These are phyloP conservation scores for Chaetomiaceae sp. DNA, from an alignment of 2,329 filamentous ascomycete species.

Conservation along the genomic window DNA sequence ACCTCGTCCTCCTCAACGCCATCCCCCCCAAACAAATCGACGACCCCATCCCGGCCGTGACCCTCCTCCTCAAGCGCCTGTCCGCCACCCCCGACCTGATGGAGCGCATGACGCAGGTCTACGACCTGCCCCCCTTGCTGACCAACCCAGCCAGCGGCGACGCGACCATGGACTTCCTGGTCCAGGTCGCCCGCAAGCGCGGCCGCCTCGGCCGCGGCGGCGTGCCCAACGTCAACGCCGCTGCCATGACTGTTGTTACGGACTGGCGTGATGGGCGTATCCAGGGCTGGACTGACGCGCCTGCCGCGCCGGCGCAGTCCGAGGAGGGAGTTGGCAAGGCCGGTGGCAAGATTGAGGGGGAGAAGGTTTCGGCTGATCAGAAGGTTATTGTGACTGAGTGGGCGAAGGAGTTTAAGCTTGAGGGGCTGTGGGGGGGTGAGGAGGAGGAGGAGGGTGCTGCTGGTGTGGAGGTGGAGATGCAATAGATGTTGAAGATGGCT, in stretches of 20 bases:
- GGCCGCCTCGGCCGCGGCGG: conserved; percentile 85
- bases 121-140: conserved; percentile 77
- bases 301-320: conserved; percentile 30
- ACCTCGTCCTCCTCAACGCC: conserved; percentile 83
- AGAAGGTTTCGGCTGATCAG: conserved; percentile 56
- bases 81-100: conserved; percentile 68
- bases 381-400: conserved; percentile 88
- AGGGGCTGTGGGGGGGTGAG: conserved; percentile 80
- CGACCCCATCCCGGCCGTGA: conserved; percentile 84
- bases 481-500: conserved; percentile 32
- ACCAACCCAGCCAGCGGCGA: conserved; percentile 63
- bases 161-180: conserved; percentile 80
- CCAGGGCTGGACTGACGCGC: conserved; percentile 83
- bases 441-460: conserved; percentile 28
- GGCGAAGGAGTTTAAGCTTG: conserved; percentile 92
- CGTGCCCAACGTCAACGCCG: conserved; percentile 79
- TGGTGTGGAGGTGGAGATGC: conserved; percentile 44
- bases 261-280: conserved; percentile 96
- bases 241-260: conserved; percentile 89
- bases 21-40: conserved; percentile 91
- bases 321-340: conserved; percentile 30
- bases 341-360: conserved; percentile 33
- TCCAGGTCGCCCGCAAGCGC: conserved; percentile 91
- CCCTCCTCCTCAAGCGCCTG: conserved; percentile 75
- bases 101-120: conserved; percentile 74